phyloP scores from a whole-genome alignment of 768 basidiomycete genomes.

The Cyclocybe cylindracea region DNA sequence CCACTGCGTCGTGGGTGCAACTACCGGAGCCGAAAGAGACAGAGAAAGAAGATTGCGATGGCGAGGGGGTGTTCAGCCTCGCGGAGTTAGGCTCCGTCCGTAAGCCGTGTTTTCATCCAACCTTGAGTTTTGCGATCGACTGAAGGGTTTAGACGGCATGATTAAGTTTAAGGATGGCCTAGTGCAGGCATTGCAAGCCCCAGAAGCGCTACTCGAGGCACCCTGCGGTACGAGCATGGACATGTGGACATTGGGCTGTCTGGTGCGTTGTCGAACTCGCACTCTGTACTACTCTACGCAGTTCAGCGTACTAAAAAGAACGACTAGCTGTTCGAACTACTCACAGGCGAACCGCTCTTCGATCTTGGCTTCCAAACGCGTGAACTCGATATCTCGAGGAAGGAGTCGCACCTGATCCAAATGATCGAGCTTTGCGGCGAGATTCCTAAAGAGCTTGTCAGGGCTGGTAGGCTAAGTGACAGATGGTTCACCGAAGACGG shows the following conservation, averaged over 20 bases:
- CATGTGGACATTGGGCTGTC: slow-evolving; percentile 25
- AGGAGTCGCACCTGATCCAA: slow-evolving; percentile 29
- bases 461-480: slow-evolving; percentile 11
- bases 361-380: slow-evolving; percentile 24
- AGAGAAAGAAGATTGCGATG: not conserved
- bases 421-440: slow-evolving; percentile 25
- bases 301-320: not conserved
- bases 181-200: slow-evolving; percentile 11
- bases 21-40: not conserved
- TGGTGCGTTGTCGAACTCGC: slow-evolving; percentile 13
- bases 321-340: slow-evolving; percentile 20
- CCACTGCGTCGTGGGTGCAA: slow-evolving; percentile 1
- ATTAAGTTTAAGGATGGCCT: too few species aligned
- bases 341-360: slow-evolving; percentile 23
- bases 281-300: not conserved
- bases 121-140: too few species aligned
- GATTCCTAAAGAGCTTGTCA: slow-evolving; percentile 17
- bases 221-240: slow-evolving; percentile 13
- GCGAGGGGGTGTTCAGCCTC: not conserved
- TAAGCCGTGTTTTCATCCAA: too few species aligned
- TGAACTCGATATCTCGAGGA: slow-evolving; percentile 21
- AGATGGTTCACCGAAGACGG: slow-evolving; percentile 25
- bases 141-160: too few species aligned
- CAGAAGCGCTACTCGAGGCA: slow-evolving; percentile 21
- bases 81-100: not conserved